Evolutionary conservation across 1,284 basidiomycete genomes (phyloP).

Genomic region (Sporisorium reilianum): DNA sequence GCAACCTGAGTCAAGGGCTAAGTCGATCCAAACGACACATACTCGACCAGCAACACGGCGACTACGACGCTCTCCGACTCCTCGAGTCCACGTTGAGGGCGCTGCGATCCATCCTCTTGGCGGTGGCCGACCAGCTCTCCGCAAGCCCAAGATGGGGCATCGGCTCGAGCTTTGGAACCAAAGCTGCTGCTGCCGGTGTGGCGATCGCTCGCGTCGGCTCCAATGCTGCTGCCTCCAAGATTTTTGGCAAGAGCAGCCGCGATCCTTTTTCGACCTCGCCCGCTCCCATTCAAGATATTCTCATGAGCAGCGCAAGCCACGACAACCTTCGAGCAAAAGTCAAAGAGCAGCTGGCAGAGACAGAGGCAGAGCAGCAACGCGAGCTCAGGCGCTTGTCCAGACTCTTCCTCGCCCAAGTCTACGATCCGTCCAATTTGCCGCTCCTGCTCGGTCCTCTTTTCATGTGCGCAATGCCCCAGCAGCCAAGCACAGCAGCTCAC

Average conservation of each 20-base stretch:
- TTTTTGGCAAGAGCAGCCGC: slow-evolving; percentile 48
- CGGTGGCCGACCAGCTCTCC: slow-evolving; percentile 59
- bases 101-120: slow-evolving; percentile 55
- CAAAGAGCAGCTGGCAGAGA: slow-evolving; percentile 10
- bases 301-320: slow-evolving; percentile 41
- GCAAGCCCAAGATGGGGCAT: slow-evolving; percentile 60
- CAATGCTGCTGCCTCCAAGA: slow-evolving; percentile 34
- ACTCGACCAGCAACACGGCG: slow-evolving; percentile 9
- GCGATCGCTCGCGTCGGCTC: slow-evolving; percentile 28
- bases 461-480: slow-evolving; percentile 39
- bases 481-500: slow-evolving; percentile 9
- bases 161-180: slow-evolving; percentile 58
- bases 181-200: slow-evolving; percentile 29
- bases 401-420: slow-evolving; percentile 37
- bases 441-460: slow-evolving; percentile 54
- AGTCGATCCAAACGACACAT: slow-evolving; percentile 22
- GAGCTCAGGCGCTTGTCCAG: slow-evolving; percentile 40
- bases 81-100: slow-evolving; percentile 56
- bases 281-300: slow-evolving; percentile 27
- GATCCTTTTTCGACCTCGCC: slow-evolving; percentile 13
- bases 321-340: slow-evolving; percentile 34
- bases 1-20: slow-evolving; percentile 26
- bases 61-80: slow-evolving; percentile 24
- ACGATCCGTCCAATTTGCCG: slow-evolving; percentile 34
- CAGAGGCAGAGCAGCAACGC: slow-evolving; percentile 26